Conservation (phyloP, 192 early-diverging fungal genomes). For the Spizellomyces punctatus region DNA sequence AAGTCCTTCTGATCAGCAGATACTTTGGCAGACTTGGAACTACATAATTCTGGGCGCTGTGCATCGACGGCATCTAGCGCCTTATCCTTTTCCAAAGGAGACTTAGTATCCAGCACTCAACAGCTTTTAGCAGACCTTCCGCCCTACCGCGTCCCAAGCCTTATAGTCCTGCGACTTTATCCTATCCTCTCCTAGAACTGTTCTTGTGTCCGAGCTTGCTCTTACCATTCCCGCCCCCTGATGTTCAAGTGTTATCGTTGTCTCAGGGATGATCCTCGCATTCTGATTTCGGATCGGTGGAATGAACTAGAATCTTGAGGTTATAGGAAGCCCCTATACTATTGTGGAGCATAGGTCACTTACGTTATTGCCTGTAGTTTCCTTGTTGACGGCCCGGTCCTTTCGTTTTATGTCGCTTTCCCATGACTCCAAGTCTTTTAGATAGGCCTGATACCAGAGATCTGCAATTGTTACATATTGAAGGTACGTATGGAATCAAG, state of each 20-base stretch:
- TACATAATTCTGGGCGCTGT: too few species aligned
- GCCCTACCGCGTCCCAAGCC: slow-evolving; percentile 45
- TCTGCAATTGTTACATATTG: neutral
- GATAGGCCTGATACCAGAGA: slow-evolving; percentile 9
- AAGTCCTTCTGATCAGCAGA: neutral
- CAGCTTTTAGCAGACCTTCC: too few species aligned
- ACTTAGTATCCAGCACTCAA: too few species aligned
- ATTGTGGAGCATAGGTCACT: too few species aligned
- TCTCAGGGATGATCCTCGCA: neutral
- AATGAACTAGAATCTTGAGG: neutral
- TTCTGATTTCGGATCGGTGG: slow-evolving; percentile 6
- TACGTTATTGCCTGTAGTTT: neutral
- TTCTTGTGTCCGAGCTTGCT: neutral
- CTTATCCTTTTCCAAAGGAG: too few species aligned
- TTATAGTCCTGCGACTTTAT: slow-evolving; percentile 38
- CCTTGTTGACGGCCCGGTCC: slow-evolving; percentile 9
- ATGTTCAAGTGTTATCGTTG: neutral
- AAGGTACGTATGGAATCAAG: neutral
- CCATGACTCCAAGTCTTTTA: slow-evolving; percentile 49
- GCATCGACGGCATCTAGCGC: too few species aligned
- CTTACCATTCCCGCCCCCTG: slow-evolving; percentile 21
- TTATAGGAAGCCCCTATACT: too few species aligned
- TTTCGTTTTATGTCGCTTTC: slow-evolving; percentile 50
- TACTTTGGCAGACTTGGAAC: too few species aligned
- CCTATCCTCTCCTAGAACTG: neutral